These are phyloP conservation scores for Cyclotella baltica DNA, from an alignment of 108 stramenopile species.

Conservation along the genomic window DNA sequence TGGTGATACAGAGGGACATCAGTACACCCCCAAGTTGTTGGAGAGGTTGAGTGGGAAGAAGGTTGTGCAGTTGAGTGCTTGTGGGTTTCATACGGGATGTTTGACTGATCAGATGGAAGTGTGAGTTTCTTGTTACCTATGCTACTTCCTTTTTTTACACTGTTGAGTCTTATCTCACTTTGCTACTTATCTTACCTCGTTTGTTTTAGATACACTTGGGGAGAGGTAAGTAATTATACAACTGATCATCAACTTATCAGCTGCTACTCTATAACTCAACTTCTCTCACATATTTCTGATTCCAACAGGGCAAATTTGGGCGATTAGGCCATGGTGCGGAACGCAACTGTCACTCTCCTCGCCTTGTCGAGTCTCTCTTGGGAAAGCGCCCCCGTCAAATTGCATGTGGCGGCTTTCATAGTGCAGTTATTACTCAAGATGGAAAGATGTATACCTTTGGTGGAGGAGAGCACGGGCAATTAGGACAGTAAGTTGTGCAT, in stretches of 20 bases:
- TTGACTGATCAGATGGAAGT: conserved; percentile 87
- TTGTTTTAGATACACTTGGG: conserved; percentile 23
- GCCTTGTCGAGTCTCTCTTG: conserved; percentile 81
- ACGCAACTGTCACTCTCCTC: conserved; percentile 87
- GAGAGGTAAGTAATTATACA: conserved; percentile 8
- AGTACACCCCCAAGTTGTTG: conserved; percentile 91
- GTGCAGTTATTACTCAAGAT: conserved; percentile 89
- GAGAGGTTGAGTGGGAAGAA: conserved; percentile 81
- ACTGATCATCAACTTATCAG: too few relatives aligned
- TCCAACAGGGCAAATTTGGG: conserved; percentile 93
- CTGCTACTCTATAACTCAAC: too few relatives aligned
- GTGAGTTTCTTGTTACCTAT: conserved; percentile 20
- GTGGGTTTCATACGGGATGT: conserved; percentile 95
- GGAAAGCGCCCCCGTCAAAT: conserved; percentile 83
- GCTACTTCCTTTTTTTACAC: not conserved
- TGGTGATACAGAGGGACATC: conserved; percentile 94
- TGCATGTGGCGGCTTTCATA: conserved; percentile 93
- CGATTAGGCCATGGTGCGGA: conserved; percentile 91
- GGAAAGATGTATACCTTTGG: conserved; percentile 92
- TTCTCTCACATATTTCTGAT: too few relatives aligned
- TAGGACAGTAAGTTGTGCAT: conserved; percentile 71
- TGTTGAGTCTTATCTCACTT: too few relatives aligned
- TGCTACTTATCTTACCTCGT: too few relatives aligned
- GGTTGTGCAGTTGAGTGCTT: conserved; percentile 91
- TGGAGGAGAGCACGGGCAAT: conserved; percentile 90